Base-by-base conservation (phyloP, 768 basidiomycete species). In the Xerocomellus chrysenteron region DNA sequence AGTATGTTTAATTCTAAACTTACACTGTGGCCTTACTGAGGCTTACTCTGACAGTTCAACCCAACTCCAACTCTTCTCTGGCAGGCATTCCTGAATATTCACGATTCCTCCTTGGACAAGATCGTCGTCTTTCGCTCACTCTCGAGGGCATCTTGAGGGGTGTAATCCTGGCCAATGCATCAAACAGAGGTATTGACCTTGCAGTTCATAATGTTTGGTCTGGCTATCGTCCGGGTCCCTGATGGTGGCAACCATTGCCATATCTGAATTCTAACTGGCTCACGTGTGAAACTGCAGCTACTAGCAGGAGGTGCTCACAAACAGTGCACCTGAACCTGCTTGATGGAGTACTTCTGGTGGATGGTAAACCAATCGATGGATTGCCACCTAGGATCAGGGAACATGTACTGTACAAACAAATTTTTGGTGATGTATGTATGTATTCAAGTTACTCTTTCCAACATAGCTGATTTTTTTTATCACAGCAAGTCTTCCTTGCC, bases 361-460 rank as follows among this genome's bases (percentile, higher is more conserved):
- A 44, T 28, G 43, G 43, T 16, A 6, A 8, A 9, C 43, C 6
- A 28, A 14, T 28, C 2, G 43, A 16, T 13, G 26, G 11, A 9
- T 44, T 44, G 16, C 43, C 26, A 8, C 4, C 2, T 16, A 8
- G 1, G 5, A 28, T 44, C 5, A 44, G 19, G 7, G 4, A 26
- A 71, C 72, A 79, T 41, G 77, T 77, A 2, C 59, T 78, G 21
- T 46, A 46, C 7, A n/a, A 32, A 30, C 28, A 11, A 7, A 46
- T 46, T 2, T 46, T 46, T 12, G 45, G 45, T 12, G 17, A 46
- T 54, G 64, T 48, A 30, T 4, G 21, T 5, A 28, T 28, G 28
- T 7, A 28, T 28, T 28, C 28, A 28, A 28, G 28, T 28, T 28
- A 28, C 28, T 7, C 28, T 28, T 28, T 28, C 28, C 28, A 28